A percentile compares a stretch with the other conserved stretches of the same genome.
phyloP scores from a whole-genome alignment of 805 yeast species.

The Hanseniaspora lindneri region DNA sequence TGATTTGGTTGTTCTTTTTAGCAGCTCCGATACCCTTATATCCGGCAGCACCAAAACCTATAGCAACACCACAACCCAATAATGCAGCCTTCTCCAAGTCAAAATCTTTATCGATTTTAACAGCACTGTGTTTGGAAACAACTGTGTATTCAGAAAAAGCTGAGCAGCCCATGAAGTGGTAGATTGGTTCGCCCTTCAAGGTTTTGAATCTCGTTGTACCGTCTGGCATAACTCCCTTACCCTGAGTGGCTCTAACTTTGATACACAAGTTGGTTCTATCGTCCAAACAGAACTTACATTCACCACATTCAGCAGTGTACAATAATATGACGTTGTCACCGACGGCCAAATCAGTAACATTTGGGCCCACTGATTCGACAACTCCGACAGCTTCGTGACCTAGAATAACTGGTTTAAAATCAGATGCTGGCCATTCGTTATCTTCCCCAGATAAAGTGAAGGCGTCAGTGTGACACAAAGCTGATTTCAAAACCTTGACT shows the following conservation, averaged over 20 bases:
- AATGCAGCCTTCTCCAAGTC: slow-evolving; percentile 78
- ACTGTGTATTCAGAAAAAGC: slow-evolving; percentile 96
- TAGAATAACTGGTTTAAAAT: slow-evolving; percentile 80
- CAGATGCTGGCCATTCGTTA: slow-evolving; percentile 51
- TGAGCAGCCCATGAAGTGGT: slow-evolving; percentile 97
- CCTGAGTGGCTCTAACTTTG: slow-evolving; percentile 92
- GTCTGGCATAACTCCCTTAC: slow-evolving; percentile 97
- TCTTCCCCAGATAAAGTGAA: slow-evolving; percentile 89
- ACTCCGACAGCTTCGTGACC: slow-evolving; percentile 99
- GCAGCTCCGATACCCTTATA: slow-evolving; percentile 60
- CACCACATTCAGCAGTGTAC: slow-evolving; percentile 92
- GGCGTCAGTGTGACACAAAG: slow-evolving; percentile 98
- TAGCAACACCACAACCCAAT: slow-evolving; percentile 96
- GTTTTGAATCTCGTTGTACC: slow-evolving; percentile 85
- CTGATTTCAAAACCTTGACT: slow-evolving; percentile 73
- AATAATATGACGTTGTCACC: slow-evolving; percentile 92
- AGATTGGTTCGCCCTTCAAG: slow-evolving; percentile 63
- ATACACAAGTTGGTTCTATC: slow-evolving; percentile 97
- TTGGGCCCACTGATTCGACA: slow-evolving; percentile 91
- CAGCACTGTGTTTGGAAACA: slow-evolving; percentile 93
- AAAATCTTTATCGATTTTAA: slow-evolving; percentile 76
- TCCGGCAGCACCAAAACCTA: slow-evolving; percentile 92
- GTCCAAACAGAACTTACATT: slow-evolving; percentile 87
- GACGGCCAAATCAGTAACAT: slow-evolving; percentile 73
- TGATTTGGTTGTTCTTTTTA: slow-evolving; percentile 79